phyloP scores from a whole-genome alignment of 306 rosid species.

The Styphnolobium japonicum region DNA sequence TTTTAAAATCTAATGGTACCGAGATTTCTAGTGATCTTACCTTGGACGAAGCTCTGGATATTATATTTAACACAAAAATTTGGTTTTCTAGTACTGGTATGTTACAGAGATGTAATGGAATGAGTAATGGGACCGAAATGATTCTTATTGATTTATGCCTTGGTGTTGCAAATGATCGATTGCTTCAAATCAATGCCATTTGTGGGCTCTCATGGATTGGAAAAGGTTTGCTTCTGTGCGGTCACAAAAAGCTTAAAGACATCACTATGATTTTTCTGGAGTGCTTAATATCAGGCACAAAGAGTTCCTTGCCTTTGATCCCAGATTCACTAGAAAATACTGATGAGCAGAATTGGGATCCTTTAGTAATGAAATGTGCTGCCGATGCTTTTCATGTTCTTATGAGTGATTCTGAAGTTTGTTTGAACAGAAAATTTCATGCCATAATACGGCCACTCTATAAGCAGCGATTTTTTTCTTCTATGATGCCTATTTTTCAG shows the following conservation, averaged over 20 bases:
- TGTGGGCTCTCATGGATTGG: constrained; percentile 94
- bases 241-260: constrained; percentile 83
- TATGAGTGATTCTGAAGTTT: constrained; percentile 85
- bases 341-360: constrained; percentile 41
- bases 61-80: constrained; percentile 53
- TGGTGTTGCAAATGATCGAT: constrained; percentile 45
- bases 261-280: constrained; percentile 62
- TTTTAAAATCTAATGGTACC: constrained; percentile 39
- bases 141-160: constrained; percentile 67
- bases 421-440: constrained; percentile 72
- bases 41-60: constrained; percentile 77
- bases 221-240: constrained; percentile 82
- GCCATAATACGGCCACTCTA: constrained; percentile 77
- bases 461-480: constrained; percentile 92
- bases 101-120: constrained; percentile 31
- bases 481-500: constrained; percentile 74
- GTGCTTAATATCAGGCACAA: constrained; percentile 51
- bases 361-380: constrained; percentile 55
- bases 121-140: constrained; percentile 41
- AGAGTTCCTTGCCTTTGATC: constrained; percentile 30
- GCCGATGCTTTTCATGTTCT: constrained; percentile 91
- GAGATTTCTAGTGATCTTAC: constrained; percentile 44
- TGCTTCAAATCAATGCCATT: constrained; percentile 67
- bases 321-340: constrained; percentile 36
- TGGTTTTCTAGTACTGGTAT: constrained; percentile 33